Evolutionary conservation across 768 basidiomycete genomes (phyloP).

Genomic region (Trametes villosa): DNA sequence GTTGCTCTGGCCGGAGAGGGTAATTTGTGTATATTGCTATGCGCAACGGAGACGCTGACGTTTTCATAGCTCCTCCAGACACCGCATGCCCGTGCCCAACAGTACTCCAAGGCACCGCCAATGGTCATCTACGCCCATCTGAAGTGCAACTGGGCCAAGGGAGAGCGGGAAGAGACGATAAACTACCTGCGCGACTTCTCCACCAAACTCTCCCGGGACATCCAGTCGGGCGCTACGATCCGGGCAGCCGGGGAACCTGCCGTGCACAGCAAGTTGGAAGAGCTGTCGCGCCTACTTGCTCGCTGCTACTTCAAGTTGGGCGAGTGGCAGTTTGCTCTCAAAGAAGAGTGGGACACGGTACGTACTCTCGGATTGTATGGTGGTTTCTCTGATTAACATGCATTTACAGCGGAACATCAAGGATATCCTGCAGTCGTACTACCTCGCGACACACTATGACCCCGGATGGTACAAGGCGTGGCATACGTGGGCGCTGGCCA

Average conservation of each 20-base stretch:
- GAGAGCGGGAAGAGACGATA: slow-evolving; percentile 78
- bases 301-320: slow-evolving; percentile 97
- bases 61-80: slow-evolving; percentile 41
- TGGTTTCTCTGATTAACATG: not conserved
- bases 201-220: slow-evolving; percentile 70
- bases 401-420: slow-evolving; percentile 68
- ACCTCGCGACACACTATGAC: slow-evolving; percentile 88
- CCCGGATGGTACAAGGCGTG: slow-evolving; percentile 99
- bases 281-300: slow-evolving; percentile 87
- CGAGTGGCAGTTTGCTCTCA: slow-evolving; percentile 87
- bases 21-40: slow-evolving; percentile 34
- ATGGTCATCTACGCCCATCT: slow-evolving; percentile 96
- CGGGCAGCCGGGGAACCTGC: slow-evolving; percentile 48
- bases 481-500: slow-evolving; percentile 98
- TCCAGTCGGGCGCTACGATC: slow-evolving; percentile 49
- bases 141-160: slow-evolving; percentile 94
- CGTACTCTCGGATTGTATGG: not conserved
- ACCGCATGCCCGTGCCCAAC: slow-evolving; percentile 50
- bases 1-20: slow-evolving; percentile 74
- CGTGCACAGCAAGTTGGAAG: slow-evolving; percentile 62
- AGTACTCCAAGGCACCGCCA: slow-evolving; percentile 79
- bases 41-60: not conserved
- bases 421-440: slow-evolving; percentile 84
- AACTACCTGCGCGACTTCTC: slow-evolving; percentile 84
- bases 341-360: slow-evolving; percentile 67